phyloP scores from a whole-genome alignment of 192 early-diverging fungal genomes.

The Podila epigama region DNA sequence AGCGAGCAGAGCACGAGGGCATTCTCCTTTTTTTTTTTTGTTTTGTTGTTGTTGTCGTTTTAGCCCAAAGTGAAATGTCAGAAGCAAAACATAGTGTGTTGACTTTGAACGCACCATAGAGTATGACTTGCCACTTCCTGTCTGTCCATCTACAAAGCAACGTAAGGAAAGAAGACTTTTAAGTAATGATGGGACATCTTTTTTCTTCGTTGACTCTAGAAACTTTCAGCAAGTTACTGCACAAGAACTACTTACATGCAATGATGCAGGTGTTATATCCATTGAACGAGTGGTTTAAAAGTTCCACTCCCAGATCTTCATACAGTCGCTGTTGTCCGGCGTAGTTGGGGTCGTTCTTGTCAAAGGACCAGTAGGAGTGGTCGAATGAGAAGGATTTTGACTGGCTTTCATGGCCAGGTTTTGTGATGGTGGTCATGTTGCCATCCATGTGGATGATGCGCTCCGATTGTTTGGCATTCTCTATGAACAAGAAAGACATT shows the following conservation, averaged over 20 bases:
- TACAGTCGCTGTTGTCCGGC: slow-evolving; percentile 82
- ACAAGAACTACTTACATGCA: slow-evolving; percentile 87
- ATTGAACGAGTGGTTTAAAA: slow-evolving; percentile 85
- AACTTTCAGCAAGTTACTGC: neutral
- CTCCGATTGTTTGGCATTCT: slow-evolving; percentile 66
- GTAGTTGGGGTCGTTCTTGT: slow-evolving; percentile 65
- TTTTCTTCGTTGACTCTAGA: neutral
- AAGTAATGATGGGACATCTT: neutral
- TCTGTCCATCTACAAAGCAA: slow-evolving; percentile 69
- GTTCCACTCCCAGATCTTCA: slow-evolving; percentile 73
- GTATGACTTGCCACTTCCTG: slow-evolving; percentile 78
- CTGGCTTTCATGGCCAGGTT: slow-evolving; percentile 37
- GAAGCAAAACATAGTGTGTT: too few relatives aligned
- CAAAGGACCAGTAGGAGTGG: slow-evolving; percentile 87
- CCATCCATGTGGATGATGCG: slow-evolving; percentile 76
- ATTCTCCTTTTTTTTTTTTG: neutral
- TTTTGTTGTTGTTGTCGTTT: too few relatives aligned
- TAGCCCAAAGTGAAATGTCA: too few relatives aligned
- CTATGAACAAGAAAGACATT: slow-evolving; percentile 31
- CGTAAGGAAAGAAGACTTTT: neutral
- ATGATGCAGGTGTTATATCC: slow-evolving; percentile 96
- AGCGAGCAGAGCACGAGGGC: neutral
- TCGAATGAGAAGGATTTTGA: slow-evolving; percentile 83
- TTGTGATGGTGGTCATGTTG: slow-evolving; percentile 72
- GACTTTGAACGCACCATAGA: slow-evolving; percentile 60